These are phyloP conservation scores for Starmerella vaccinii DNA, from an alignment of 805 yeast species.

Conservation along the genomic window DNA sequence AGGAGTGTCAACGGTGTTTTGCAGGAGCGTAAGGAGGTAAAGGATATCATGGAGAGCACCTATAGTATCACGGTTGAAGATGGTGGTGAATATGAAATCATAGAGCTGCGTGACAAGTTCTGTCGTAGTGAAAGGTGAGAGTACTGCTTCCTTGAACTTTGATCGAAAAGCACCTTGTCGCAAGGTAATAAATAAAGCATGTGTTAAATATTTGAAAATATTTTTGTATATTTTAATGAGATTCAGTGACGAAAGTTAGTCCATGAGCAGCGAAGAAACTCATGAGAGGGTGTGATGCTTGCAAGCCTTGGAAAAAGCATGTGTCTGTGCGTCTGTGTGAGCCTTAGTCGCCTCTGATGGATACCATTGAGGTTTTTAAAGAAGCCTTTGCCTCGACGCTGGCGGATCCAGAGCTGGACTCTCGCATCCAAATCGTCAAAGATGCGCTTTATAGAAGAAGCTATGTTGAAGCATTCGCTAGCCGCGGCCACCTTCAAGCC, in stretches of 20 bases:
- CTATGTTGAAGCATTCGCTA: constrained; percentile 57
- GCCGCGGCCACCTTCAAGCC: constrained; percentile 55
- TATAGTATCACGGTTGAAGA: constrained; percentile 65
- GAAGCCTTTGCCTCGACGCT: constrained; percentile 25
- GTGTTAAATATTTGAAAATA: no score
- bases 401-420: constrained; percentile 27
- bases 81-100: constrained; percentile 91
- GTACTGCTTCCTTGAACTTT: no score
- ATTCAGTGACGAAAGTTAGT: no score
- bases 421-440: constrained; percentile 57
- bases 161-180: no score
- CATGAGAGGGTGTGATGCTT: no score
- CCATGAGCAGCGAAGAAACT: no score
- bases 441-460: constrained; percentile 59
- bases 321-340: no score
- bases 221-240: no score
- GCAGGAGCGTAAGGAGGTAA: constrained; percentile 46
- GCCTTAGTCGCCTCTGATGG: constrained; percentile 9
- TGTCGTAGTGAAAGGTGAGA: constrained; percentile 36
- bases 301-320: no score
- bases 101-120: constrained; percentile 74
- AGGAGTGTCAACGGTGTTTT: constrained; percentile 46
- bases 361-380: constrained; percentile 27
- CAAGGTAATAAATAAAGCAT: no score
- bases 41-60: constrained; percentile 57